phyloP scores from a whole-genome alignment of 2,329 filamentous ascomycete species.

The Fusarium sp. region DNA sequence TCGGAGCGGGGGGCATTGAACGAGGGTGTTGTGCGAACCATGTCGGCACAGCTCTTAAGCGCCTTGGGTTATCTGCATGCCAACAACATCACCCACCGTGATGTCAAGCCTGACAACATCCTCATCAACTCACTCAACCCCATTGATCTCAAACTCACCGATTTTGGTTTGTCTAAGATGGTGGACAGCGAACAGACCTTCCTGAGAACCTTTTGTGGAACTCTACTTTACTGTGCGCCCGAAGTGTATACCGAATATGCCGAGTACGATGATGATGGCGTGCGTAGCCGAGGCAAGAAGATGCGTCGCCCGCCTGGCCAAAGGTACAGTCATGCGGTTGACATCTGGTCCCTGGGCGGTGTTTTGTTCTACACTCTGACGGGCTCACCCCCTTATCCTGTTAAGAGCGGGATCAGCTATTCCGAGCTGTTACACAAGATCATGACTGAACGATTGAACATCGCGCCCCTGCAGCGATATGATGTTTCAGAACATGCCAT shows the following conservation, averaged over 20 bases:
- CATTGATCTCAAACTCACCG: constrained; percentile 89
- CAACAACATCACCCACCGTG: constrained; percentile 95
- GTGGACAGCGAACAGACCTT: constrained; percentile 93
- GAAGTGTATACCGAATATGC: constrained; percentile 89
- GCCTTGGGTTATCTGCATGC: constrained; percentile 90
- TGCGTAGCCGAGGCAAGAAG: constrained; percentile 74
- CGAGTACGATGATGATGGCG: constrained; percentile 79
- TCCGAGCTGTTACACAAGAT: constrained; percentile 87
- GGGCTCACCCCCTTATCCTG: constrained; percentile 84
- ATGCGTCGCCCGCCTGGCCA: constrained; percentile 71
- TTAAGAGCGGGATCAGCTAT: constrained; percentile 81
- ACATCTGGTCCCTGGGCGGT: constrained; percentile 96
- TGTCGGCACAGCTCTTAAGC: constrained; percentile 83
- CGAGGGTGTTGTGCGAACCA: constrained; percentile 78
- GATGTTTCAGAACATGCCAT: constrained; percentile 78
- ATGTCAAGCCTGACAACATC: constrained; percentile 99
- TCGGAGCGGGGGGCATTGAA: constrained; percentile 72
- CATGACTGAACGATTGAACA: constrained; percentile 83
- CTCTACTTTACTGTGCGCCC: constrained; percentile 93
- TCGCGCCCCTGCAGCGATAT: constrained; percentile 71
- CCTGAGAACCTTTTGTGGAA: constrained; percentile 96
- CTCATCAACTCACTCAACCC: constrained; percentile 82
- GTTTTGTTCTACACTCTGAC: constrained; percentile 92
- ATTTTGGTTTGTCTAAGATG: constrained; percentile 97
- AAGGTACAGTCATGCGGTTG: constrained; percentile 91